Base-by-base conservation (phyloP, 2,329 filamentous ascomycete species). In the Endothia cerciana region DNA sequence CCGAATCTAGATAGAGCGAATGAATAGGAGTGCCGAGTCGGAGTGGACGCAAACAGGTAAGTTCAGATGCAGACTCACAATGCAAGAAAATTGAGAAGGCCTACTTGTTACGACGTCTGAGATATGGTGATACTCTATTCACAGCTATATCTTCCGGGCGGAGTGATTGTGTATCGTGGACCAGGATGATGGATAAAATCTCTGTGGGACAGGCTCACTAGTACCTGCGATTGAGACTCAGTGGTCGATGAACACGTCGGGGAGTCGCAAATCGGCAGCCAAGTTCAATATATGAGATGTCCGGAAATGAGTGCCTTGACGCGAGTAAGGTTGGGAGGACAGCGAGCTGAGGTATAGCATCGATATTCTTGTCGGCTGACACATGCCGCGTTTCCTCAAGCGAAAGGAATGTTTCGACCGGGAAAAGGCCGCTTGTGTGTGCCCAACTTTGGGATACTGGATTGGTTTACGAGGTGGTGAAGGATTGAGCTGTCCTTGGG, bases 381-480 rank as follows among this genome's bases (percentile, higher is more conserved):
- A 61, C 49, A 61, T 60, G 58, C 49, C 33, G 15, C n/a, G 30
- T 65, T 65, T 65, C 47, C 51, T 57, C 30, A 65, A 61, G 61
- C 61, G 61, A 57, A 30, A 45, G 60, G 61, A 63, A 45, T n/a
- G 25, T 47, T 56, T 40, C 19, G 36, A 55, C 61, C 51, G 49
- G 61, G 30, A 13, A 49, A 55, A 45, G 38, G 58, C 49, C 43
- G 57, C 15, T 38, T 38, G 38, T 56, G 53, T 63, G 28, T 38
- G 38, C 38, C n/a, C 40, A 40, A 3, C 22, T 22, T 17, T 22
- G 25, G 25, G 8, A n/a, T 45, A 30, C 40, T 45, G 25, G 25
- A 13, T 45, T 45, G n/a, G 6, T 28, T 11, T n/a, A 22, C 57
- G 40, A 53, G 13, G 15, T 40, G 49, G 17, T 25, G 30, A 43